Conservation (phyloP, 352 stramenopile genomes). For the Elongisporangium prolatum region DNA sequence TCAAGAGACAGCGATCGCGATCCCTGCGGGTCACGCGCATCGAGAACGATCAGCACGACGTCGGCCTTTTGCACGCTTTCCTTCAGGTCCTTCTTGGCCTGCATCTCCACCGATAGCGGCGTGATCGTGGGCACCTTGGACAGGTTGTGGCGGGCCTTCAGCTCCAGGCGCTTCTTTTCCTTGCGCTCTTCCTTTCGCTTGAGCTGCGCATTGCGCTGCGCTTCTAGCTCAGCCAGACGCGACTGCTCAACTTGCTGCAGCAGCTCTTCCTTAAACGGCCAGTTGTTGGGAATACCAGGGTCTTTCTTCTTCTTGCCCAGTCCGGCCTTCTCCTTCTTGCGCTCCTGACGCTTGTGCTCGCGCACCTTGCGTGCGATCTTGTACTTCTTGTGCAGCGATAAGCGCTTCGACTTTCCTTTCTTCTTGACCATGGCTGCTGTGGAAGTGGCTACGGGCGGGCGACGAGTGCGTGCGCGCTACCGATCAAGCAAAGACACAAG, state of each 20-base stretch:
- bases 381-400: conserved; percentile 99
- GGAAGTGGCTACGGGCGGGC: not conserved
- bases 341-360: conserved; percentile 94
- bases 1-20: conserved; percentile 93
- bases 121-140: conserved; percentile 26
- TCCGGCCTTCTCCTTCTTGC: conserved; percentile 88
- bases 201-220: conserved; percentile 51
- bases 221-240: conserved; percentile 68
- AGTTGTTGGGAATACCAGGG: conserved; percentile 97
- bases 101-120: conserved; percentile 66
- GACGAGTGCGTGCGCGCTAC: too few relatives aligned
- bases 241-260: conserved; percentile 77
- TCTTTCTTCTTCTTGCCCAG: conserved; percentile 95
- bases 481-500: not conserved
- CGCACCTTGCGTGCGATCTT: conserved; percentile 92
- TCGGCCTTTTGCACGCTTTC: conserved; percentile 56
- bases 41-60: conserved; percentile 88
- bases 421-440: conserved; percentile 95
- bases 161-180: conserved; percentile 45
- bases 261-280: conserved; percentile 97
- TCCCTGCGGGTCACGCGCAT: conserved; percentile 97
- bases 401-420: conserved; percentile 97
- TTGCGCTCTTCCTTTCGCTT: conserved; percentile 68
- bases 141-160: conserved; percentile 21
- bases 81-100: conserved; percentile 79